These are phyloP conservation scores for Anthoceros angustus DNA, from an alignment of 225 moss, liverwort and hornwort species.

Conservation along the genomic window DNA sequence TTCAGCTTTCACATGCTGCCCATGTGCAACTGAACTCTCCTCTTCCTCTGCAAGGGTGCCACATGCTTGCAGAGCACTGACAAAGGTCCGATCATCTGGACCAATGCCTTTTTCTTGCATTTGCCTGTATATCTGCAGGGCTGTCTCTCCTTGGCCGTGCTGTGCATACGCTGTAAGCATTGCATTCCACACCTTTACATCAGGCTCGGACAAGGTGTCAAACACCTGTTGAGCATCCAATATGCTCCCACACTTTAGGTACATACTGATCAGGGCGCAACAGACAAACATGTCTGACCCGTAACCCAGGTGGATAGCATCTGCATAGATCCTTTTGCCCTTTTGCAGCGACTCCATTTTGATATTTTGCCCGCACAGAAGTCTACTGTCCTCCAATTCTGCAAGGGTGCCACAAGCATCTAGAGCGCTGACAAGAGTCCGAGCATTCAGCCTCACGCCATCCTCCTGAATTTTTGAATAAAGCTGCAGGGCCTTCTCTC, in stretches of 20 bases:
- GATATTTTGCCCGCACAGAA: neutral
- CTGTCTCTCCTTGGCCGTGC: neutral
- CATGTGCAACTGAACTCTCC: neutral
- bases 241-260: neutral
- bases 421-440: neutral
- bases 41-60: neutral
- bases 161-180: neutral
- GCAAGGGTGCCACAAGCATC: neutral
- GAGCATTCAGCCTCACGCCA: neutral
- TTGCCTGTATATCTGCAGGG: neutral
- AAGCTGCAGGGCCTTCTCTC: neutral
- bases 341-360: neutral
- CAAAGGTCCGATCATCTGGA: slow-evolving; percentile 3
- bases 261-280: neutral
- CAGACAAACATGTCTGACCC: neutral
- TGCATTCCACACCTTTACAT: neutral
- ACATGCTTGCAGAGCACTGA: neutral
- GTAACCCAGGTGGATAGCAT: neutral
- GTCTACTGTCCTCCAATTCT: neutral
- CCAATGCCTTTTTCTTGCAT: neutral
- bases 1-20: neutral
- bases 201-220: neutral
- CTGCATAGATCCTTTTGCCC: neutral
- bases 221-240: neutral
- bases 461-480: neutral